phyloP scores from a whole-genome alignment of 768 basidiomycete species.

The Pleurotus djamor region DNA sequence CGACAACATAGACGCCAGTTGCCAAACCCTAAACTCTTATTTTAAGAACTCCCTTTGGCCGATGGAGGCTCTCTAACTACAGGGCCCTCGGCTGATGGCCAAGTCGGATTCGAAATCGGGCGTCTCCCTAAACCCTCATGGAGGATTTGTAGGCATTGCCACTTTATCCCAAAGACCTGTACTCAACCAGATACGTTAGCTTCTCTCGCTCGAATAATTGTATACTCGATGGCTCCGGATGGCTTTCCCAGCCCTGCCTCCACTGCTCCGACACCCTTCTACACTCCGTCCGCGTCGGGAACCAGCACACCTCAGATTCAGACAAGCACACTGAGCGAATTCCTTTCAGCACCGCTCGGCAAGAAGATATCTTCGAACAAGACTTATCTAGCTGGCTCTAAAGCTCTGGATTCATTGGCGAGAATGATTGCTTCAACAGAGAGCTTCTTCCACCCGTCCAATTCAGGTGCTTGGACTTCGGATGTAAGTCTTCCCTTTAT shows the following conservation, averaged over 20 bases:
- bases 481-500: conserved; percentile 44
- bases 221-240: conserved; percentile 84
- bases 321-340: conserved; percentile 47
- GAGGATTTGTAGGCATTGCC: conserved; percentile 58
- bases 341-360: conserved; percentile 57
- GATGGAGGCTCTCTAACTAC: conserved; percentile 75
- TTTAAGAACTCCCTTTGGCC: conserved; percentile 65
- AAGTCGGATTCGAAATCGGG: conserved; percentile 71
- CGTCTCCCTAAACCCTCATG: conserved; percentile 70
- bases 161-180: conserved; percentile 11
- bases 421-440: conserved; percentile 85
- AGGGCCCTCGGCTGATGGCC: conserved; percentile 71
- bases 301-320: conserved; percentile 54
- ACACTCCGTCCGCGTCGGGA: conserved; percentile 69
- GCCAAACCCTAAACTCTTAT: not conserved
- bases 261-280: conserved; percentile 66
- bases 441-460: conserved; percentile 89
- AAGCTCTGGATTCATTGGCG: conserved; percentile 82
- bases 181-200: conserved; percentile 33
- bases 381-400: conserved; percentile 79
- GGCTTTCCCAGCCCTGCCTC: conserved; percentile 56
- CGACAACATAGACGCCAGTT: not conserved
- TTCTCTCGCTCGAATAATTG: conserved; percentile 81
- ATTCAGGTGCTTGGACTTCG: conserved; percentile 80
- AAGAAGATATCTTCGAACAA: conserved; percentile 37